Conservation (phyloP, 2,329 filamentous ascomycete species). For the Exophiala sideris region DNA sequence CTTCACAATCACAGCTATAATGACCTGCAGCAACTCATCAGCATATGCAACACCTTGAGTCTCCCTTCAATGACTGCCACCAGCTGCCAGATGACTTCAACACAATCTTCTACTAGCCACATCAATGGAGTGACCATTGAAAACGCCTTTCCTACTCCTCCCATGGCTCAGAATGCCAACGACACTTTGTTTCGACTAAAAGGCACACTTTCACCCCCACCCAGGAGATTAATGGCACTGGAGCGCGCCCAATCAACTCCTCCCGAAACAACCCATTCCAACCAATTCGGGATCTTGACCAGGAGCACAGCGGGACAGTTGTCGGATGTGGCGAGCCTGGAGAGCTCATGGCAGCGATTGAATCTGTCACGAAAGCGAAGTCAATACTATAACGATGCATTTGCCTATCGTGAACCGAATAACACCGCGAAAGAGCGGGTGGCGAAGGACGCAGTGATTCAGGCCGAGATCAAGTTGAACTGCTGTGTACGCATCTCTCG, state of each 20-base stretch:
- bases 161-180: slow-evolving; percentile 6
- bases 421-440: slow-evolving; percentile 46
- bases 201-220: slow-evolving; percentile 19
- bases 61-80: background rate
- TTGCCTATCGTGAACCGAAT: slow-evolving; percentile 36
- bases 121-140: slow-evolving; percentile 23
- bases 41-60: background rate
- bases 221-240: slow-evolving; percentile 10
- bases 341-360: slow-evolving; percentile 22
- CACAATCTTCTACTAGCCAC: slow-evolving; percentile 18
- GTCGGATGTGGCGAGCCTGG: slow-evolving; percentile 22
- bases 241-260: slow-evolving; percentile 26
- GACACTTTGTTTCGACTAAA: slow-evolving; percentile 14
- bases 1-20: background rate
- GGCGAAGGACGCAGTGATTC: slow-evolving; percentile 55
- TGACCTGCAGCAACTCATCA: slow-evolving; percentile 1
- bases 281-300: slow-evolving; percentile 19
- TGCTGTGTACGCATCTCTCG: slow-evolving; percentile 50
- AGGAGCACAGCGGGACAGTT: slow-evolving; percentile 15
- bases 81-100: slow-evolving; percentile 11
- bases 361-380: slow-evolving; percentile 34
- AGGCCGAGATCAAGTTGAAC: slow-evolving; percentile 64
- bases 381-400: slow-evolving; percentile 41
- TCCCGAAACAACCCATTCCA: slow-evolving; percentile 24
- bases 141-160: slow-evolving; percentile 28